Conservation (phyloP, 805 yeast species). For the Wickerhamiella dianesei region DNA sequence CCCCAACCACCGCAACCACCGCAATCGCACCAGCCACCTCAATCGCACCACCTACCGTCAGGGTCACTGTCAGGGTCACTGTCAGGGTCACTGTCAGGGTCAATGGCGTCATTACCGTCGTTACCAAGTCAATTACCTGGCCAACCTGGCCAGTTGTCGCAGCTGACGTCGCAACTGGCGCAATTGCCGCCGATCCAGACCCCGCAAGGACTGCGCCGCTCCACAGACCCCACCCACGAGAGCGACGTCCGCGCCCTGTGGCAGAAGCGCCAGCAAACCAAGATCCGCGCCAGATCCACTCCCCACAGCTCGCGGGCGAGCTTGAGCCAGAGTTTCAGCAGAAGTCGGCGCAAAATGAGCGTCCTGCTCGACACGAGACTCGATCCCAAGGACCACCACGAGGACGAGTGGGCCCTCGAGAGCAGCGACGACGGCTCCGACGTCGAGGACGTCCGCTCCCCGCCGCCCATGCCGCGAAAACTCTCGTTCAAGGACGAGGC, state of each 20-base stretch:
- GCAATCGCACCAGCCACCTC: neutral
- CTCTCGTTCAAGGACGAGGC: slow-evolving; percentile 18
- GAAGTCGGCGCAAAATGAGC: neutral
- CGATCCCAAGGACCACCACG: neutral
- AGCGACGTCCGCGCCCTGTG: neutral
- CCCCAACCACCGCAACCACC: neutral
- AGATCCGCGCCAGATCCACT: neutral
- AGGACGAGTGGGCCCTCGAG: slow-evolving; percentile 15
- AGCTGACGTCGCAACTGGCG: neutral
- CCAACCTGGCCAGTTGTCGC: no score
- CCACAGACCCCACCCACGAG: neutral
- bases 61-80: no score
- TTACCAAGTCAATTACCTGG: no score
- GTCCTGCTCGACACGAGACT: neutral
- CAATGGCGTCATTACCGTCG: no score
- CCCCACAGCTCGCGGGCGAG: neutral
- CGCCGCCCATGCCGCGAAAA: slow-evolving; percentile 25
- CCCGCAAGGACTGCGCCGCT: neutral
- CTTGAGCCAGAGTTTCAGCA: neutral
- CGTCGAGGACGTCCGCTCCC: slow-evolving; percentile 11
- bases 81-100: no score
- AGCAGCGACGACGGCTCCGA: slow-evolving; percentile 15
- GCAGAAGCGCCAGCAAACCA: neutral
- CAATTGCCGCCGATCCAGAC: neutral
- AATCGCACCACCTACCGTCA: neutral